Conservation (phyloP, 768 basidiomycete species). For the Podaxis carcinomalis region DNA sequence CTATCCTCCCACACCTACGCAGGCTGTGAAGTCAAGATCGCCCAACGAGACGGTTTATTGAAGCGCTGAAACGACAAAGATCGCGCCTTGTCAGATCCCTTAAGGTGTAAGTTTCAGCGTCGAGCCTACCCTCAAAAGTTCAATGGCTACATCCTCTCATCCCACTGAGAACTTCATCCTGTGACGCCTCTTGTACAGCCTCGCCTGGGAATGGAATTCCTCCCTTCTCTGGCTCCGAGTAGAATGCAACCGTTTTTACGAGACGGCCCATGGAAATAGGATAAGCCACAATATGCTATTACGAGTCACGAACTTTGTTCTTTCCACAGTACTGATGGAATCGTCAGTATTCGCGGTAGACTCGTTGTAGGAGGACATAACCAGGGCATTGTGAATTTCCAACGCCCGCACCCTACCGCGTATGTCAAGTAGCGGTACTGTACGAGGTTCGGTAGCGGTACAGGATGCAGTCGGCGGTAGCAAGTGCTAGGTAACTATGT, state of each 20-base stretch:
- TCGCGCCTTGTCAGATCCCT: neutral
- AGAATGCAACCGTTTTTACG: constrained; percentile 31
- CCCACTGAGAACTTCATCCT: constrained; percentile 27
- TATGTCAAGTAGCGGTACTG: too few relatives aligned
- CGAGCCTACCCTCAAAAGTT: constrained; percentile 23
- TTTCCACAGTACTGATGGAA: constrained; percentile 27
- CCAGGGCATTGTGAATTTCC: constrained; percentile 1
- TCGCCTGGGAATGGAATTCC: constrained; percentile 27
- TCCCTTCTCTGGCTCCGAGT: constrained; percentile 22
- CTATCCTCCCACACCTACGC: constrained; percentile 32
- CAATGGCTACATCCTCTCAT: constrained; percentile 33
- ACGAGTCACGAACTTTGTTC: constrained; percentile 18
- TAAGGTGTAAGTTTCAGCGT: neutral
- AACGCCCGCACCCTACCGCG: too few relatives aligned
- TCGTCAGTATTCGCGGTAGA: neutral
- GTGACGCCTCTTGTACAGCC: constrained; percentile 23
- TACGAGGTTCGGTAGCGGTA: too few relatives aligned
- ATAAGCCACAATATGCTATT: constrained; percentile 35
- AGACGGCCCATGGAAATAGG: constrained; percentile 31
- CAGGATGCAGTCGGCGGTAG: too few relatives aligned
- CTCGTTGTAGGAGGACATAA: constrained; percentile 3
- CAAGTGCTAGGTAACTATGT: too few relatives aligned
- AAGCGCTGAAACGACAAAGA: constrained; percentile 19
- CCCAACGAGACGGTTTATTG: constrained; percentile 33
- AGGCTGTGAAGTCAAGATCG: constrained; percentile 31